phyloP scores from a whole-genome alignment of 805 yeast genomes.

The Kodamaea leandrae region DNA sequence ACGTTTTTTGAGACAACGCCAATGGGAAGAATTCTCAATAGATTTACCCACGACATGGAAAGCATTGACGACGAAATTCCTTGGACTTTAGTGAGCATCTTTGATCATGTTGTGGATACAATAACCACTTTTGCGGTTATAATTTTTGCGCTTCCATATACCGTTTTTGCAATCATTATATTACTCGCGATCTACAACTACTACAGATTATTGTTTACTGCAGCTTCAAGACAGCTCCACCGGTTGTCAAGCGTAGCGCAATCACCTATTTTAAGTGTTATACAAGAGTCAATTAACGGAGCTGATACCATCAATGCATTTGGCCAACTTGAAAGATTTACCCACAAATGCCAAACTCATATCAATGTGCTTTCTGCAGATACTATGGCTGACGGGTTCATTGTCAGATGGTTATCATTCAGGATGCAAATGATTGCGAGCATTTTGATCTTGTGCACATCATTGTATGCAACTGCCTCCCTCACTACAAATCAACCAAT shows the following conservation, averaged over 20 bases:
- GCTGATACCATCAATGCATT: slow-evolving; percentile 76
- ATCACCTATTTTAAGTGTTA: slow-evolving; percentile 76
- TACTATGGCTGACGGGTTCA: slow-evolving; percentile 15
- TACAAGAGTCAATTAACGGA: slow-evolving; percentile 80
- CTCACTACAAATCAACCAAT: slow-evolving; percentile 41
- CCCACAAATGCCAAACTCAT: slow-evolving; percentile 47
- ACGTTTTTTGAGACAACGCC: slow-evolving; percentile 69
- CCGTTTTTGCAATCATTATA: slow-evolving; percentile 44
- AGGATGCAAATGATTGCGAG: slow-evolving; percentile 63
- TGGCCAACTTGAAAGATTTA: slow-evolving; percentile 60
- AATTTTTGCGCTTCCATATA: slow-evolving; percentile 52
- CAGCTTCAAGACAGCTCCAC: slow-evolving; percentile 74
- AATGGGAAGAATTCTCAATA: slow-evolving; percentile 61
- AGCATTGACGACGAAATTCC: slow-evolving; percentile 57
- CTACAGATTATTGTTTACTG: slow-evolving; percentile 67
- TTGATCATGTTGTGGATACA: slow-evolving; percentile 43
- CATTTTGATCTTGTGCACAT: slow-evolving; percentile 48
- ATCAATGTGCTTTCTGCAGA: slow-evolving; percentile 49
- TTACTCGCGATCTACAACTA: slow-evolving; percentile 59
- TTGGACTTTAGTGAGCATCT: slow-evolving; percentile 47
- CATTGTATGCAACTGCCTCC: slow-evolving; percentile 43
- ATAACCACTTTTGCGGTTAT: slow-evolving; percentile 51
- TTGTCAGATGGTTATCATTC: slow-evolving; percentile 63
- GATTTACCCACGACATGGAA: slow-evolving; percentile 63
- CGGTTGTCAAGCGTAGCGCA: slow-evolving; percentile 65